Base-by-base conservation (phyloP, 2,329 filamentous ascomycete genomes). In the Exophiala lecanii-corni region DNA sequence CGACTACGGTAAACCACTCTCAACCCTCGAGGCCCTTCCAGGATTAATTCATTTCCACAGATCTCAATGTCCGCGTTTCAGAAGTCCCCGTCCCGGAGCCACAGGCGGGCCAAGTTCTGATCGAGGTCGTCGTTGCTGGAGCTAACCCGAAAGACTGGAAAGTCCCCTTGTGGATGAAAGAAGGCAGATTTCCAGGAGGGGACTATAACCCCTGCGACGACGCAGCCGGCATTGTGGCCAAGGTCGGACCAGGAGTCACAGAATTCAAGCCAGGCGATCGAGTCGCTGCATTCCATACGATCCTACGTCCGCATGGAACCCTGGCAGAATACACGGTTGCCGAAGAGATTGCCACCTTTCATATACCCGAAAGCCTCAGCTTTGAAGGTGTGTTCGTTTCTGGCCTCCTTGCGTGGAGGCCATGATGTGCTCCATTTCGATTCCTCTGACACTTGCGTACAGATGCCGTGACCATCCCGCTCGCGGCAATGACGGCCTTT, bases 251-350 rank as follows among this genome's bases (percentile, higher is more conserved):
- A 3, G 64, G 68, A 18, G 75, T 79, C 2, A 66, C 62, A 13
- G 72, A 73, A 36, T 79, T 80, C 65, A 69, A 69, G 52, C 60
- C 64, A 2, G 77, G 77, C 13, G 76, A 80, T 51, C 67, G 74
- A 4, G 76, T 81, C 1, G 73, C 61, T 0, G 64, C 62, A 0
- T 65, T 69, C 47, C 68, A 71, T 36, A 59, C 74, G 54, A 78
- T 78, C 70, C 54, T 62, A 36, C 63, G 62, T 1, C 64, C 69
- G 0, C 62, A 66, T n/a, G 77, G 77, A 2, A 69, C 64, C 21
- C 80, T 71, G 49, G 77, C 74, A 2, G 75, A 80, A 48, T 80
- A 79, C 54, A 74, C 74, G 1, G 56, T 79, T 4, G 70, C 69
- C 2, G 71, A 65, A 66, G 64, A 65, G 20, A 64, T 76, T 46